phyloP scores from a whole-genome alignment of 352 stramenopile genomes.

The Phytophthora agathidicida region DNA sequence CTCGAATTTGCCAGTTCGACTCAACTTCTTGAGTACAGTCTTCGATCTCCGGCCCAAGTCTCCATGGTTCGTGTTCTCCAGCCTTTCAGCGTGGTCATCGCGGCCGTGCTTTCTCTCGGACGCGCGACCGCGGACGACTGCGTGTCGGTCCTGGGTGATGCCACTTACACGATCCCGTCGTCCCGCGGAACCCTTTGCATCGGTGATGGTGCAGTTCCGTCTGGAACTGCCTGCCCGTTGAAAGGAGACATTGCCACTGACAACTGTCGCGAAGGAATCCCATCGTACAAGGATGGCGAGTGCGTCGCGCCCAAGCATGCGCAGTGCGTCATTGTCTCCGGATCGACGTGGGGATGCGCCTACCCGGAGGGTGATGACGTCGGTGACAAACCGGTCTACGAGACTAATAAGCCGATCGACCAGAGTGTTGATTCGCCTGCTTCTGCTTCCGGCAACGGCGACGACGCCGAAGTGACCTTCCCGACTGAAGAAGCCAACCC shows the following conservation, averaged over 20 bases:
- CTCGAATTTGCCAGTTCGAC: slow-evolving; percentile 33
- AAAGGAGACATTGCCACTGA: slow-evolving; percentile 36
- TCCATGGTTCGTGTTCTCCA: slow-evolving; percentile 35
- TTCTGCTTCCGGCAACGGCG: slow-evolving; percentile 14
- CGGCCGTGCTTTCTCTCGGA: slow-evolving; percentile 17
- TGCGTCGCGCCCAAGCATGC: slow-evolving; percentile 42
- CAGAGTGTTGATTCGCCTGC: too few relatives aligned
- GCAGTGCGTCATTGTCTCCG: slow-evolving; percentile 44
- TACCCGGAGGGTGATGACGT: slow-evolving; percentile 8
- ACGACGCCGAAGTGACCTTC: slow-evolving; percentile 28
- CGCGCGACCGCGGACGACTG: slow-evolving; percentile 14
- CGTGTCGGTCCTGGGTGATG: slow-evolving; percentile 49
- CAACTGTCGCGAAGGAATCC: slow-evolving; percentile 35
- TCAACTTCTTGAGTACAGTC: slow-evolving; percentile 31
- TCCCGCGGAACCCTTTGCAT: slow-evolving; percentile 26
- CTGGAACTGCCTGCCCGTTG: slow-evolving; percentile 33
- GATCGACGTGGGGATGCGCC: slow-evolving; percentile 36
- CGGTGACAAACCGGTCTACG: too few relatives aligned
- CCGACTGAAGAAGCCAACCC: slow-evolving; percentile 12
- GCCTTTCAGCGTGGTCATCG: slow-evolving; percentile 26
- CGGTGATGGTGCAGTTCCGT: slow-evolving; percentile 13
- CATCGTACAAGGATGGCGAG: slow-evolving; percentile 41
- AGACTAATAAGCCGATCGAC: too few relatives aligned
- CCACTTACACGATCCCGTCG: slow-evolving; percentile 39
- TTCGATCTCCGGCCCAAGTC: slow-evolving; percentile 1